Base-by-base conservation (phyloP, 305 asterid genomes). In the Fraxinus sp. region DNA sequence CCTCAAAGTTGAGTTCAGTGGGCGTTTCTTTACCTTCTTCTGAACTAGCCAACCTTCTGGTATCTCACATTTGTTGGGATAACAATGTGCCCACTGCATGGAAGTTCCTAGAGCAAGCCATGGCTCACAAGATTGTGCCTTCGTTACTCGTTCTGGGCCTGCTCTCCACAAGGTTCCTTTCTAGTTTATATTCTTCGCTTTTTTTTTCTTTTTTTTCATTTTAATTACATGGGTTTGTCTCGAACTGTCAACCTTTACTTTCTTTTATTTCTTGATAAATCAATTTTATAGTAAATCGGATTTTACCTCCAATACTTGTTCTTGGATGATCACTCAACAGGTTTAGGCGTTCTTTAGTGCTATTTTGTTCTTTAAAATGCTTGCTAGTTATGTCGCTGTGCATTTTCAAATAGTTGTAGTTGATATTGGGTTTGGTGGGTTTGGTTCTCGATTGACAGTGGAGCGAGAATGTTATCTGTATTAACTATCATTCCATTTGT, bases 61-160 rank as follows among this genome's bases (percentile, higher is more conserved):
- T 95, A 32, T 93, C 98, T 64, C 89, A 93, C 91, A 92, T 96
- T 89, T 95, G 94, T 57, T 96, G 98, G 99, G 97, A 92, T 16
- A 96, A 96, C 87, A 96, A 93, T 91, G 93, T 91, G 79, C 96
- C 99, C 80, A 82, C 87, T 82, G 90, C 95, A 82, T 96, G 99
- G 99, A 96, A 96, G 87, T 92, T 93, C 84, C 80, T 96, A 81
- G 99, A 93, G 24, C 93, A 92, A 82, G 99, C 98, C 1, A 41
- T 95, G 87, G 83, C 84, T 82, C 91, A 90, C 86, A 96, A 91
- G 86, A 90, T 93, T 87, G 95, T 96, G 81, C 97, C 96, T 43
- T 91, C 99, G 59, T 82, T 92, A 30, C 91, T 93, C 86, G 92
- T 92, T 88, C 93, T 96, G 86, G 95, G 92, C 52, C 86, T 93